A percentile compares a stretch with the other conserved stretches of the same genome.
Conservation (phyloP, 148 eudicot genomes). For the Fagopyrum esculentum region DNA sequence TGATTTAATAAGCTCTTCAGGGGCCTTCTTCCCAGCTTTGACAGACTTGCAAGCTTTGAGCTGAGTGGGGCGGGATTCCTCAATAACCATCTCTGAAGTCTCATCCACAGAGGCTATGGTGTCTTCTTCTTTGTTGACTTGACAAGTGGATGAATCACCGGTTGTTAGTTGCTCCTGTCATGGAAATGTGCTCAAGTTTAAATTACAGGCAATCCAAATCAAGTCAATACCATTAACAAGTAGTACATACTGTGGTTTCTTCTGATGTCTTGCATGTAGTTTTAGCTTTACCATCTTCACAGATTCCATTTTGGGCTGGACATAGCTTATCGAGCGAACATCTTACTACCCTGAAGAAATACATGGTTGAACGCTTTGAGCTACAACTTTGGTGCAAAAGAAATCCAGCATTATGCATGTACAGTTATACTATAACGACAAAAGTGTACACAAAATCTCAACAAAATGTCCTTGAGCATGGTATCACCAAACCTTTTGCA, state of each 20-base stretch:
- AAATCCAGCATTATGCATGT: background rate
- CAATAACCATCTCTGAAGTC: constrained; percentile 22
- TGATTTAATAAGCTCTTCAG: background rate
- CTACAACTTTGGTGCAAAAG: background rate
- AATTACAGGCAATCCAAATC: background rate
- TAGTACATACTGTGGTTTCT: constrained; percentile 18
- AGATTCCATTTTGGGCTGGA: constrained; percentile 31
- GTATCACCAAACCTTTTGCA: constrained; percentile 44
- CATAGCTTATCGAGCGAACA: constrained; percentile 48
- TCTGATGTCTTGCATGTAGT: constrained; percentile 8
- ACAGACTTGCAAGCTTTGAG: background rate
- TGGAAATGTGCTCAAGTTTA: background rate
- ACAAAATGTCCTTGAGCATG: background rate
- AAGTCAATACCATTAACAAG: background rate
- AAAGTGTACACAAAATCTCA: background rate
- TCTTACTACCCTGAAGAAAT: constrained; percentile 50
- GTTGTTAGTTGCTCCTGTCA: constrained; percentile 37
- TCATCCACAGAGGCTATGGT: constrained; percentile 16
- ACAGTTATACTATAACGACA: no score
- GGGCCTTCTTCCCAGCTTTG: background rate
- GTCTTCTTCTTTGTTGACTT: constrained; percentile 10
- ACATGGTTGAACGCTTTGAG: background rate
- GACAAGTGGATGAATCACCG: constrained; percentile 17
- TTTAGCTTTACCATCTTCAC: constrained; percentile 19
- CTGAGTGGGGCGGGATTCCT: background rate